Evolutionary conservation across 805 yeast species (phyloP).

Genomic region (Candida schatavii): DNA sequence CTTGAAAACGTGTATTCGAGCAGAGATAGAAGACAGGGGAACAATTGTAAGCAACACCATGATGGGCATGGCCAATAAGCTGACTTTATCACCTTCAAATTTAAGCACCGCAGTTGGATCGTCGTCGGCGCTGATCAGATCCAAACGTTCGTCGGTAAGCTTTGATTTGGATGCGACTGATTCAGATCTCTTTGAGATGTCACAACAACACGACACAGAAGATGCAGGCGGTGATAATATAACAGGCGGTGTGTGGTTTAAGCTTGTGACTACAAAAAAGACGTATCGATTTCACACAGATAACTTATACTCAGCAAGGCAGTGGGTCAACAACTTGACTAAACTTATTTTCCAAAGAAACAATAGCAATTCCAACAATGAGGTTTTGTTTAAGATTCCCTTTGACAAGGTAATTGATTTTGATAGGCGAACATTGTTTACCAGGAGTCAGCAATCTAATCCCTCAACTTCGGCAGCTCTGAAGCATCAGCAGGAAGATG

Average conservation of each 20-base stretch:
- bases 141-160: slow-evolving; percentile 9
- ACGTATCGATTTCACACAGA: slow-evolving; percentile 72
- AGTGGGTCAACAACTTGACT: slow-evolving; percentile 75
- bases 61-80: slow-evolving; percentile 3
- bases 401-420: slow-evolving; percentile 61
- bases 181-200: slow-evolving; percentile 16
- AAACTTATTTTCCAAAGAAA: slow-evolving; percentile 67
- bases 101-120: not conserved
- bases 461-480: not conserved
- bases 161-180: slow-evolving; percentile 18
- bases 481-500: no score
- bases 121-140: slow-evolving; percentile 3
- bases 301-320: slow-evolving; percentile 64
- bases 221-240: slow-evolving; percentile 21
- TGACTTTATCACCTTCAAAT: not conserved
- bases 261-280: slow-evolving; percentile 54
- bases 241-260: slow-evolving; percentile 48
- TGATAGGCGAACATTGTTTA: slow-evolving; percentile 54
- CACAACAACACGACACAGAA: slow-evolving; percentile 23
- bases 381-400: slow-evolving; percentile 78
- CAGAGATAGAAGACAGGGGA: slow-evolving; percentile 45
- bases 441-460: not conserved
- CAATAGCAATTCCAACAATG: slow-evolving; percentile 63
- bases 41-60: slow-evolving; percentile 4
- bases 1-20: slow-evolving; percentile 58